These are phyloP conservation scores for Boletus sp. DNA, from an alignment of 768 basidiomycete species.

Conservation along the genomic window DNA sequence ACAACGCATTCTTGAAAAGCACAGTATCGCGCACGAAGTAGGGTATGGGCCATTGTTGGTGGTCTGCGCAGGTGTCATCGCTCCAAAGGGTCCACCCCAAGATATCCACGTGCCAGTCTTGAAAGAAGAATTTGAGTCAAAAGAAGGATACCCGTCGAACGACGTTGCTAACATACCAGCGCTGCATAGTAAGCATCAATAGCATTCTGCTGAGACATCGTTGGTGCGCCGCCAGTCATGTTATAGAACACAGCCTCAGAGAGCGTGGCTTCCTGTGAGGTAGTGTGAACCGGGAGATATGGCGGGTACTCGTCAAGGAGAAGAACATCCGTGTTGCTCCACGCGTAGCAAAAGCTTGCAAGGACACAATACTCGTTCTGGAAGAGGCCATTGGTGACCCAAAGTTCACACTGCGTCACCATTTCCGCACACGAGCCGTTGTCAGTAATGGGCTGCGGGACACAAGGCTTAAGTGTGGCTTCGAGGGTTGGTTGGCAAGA, in stretches of 20 bases:
- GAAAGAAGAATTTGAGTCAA: neutral
- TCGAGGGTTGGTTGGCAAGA: slow-evolving; percentile 11
- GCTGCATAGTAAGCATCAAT: slow-evolving; percentile 22
- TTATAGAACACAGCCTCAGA: slow-evolving; percentile 20
- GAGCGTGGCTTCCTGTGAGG: slow-evolving; percentile 10
- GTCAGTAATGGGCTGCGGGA: slow-evolving; percentile 21
- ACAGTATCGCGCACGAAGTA: slow-evolving; percentile 12
- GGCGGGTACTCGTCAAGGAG: slow-evolving; percentile 17
- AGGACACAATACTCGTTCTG: slow-evolving; percentile 26
- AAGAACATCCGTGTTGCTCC: slow-evolving; percentile 21
- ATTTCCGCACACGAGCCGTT: slow-evolving; percentile 24
- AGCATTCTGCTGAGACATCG: slow-evolving; percentile 21
- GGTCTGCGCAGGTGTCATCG: slow-evolving; percentile 1
- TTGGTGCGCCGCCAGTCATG: slow-evolving; percentile 17
- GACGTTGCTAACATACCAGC: slow-evolving; percentile 9
- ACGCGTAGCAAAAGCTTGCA: slow-evolving; percentile 25
- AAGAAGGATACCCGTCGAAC: neutral
- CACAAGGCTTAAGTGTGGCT: slow-evolving; percentile 7
- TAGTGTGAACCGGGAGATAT: slow-evolving; percentile 3
- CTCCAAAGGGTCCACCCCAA: slow-evolving; percentile 7
- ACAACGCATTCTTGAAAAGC: neutral
- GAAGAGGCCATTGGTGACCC: slow-evolving; percentile 22
- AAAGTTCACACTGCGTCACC: slow-evolving; percentile 15
- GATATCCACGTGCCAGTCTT: slow-evolving; percentile 18
- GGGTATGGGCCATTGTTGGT: slow-evolving; percentile 22